These are phyloP conservation scores for Phytophthora pini DNA, from an alignment of 352 stramenopile genomes.

Conservation along the genomic window DNA sequence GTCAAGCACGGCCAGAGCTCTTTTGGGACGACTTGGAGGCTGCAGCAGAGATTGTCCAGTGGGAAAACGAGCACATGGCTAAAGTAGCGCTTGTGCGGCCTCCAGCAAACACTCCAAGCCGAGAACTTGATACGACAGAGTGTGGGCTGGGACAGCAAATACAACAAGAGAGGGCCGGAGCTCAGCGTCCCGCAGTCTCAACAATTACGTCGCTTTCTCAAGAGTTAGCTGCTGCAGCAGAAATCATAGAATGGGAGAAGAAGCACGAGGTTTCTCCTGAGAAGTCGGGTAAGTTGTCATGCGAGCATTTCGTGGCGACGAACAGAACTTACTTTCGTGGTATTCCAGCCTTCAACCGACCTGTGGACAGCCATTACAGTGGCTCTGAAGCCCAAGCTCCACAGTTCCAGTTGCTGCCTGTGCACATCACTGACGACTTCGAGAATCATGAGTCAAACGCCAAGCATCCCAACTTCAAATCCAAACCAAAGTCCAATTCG, in stretches of 20 bases:
- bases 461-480: not conserved
- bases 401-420: slow-evolving; percentile 34
- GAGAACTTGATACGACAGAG: not conserved
- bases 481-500: slow-evolving; percentile 5
- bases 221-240: slow-evolving; percentile 46
- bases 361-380: slow-evolving; percentile 1
- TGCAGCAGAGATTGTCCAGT: slow-evolving; percentile 58
- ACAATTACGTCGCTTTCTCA: slow-evolving; percentile 32
- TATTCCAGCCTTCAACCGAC: slow-evolving; percentile 1
- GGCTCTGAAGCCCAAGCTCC: slow-evolving; percentile 21
- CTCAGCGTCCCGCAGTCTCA: slow-evolving; percentile 3
- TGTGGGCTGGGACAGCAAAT: not conserved
- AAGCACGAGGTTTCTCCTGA: slow-evolving; percentile 35
- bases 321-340: slow-evolving; percentile 7
- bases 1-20: slow-evolving; percentile 22
- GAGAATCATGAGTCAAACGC: slow-evolving; percentile 8
- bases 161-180: not conserved
- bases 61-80: slow-evolving; percentile 56
- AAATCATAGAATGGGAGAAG: slow-evolving; percentile 56
- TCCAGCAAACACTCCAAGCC: slow-evolving; percentile 1
- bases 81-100: slow-evolving; percentile 26
- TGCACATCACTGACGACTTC: slow-evolving; percentile 12
- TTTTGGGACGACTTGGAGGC: slow-evolving; percentile 56
- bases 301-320: not conserved
- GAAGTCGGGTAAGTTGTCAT: slow-evolving; percentile 5